Base-by-base conservation (phyloP, 192 early-diverging fungal genomes). In the Dissophora ornata region DNA sequence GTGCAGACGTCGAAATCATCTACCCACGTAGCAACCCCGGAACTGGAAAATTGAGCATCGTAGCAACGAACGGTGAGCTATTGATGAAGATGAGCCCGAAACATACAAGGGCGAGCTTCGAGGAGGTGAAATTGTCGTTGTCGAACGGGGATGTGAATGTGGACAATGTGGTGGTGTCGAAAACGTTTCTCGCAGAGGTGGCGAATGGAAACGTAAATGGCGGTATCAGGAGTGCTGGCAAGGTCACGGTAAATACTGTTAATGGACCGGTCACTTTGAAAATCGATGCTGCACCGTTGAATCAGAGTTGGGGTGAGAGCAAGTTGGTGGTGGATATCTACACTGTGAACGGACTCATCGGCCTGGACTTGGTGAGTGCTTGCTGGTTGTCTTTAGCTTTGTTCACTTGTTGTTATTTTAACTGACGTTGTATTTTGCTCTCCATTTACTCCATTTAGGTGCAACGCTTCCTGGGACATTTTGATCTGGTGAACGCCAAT, bases 301-400 rank as follows among this genome's bases (percentile, higher is more conserved):
- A 24, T 4, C 4, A 28, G 9, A 44, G 4, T 0, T 69, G 67
- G 61, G 29, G 36, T 36, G 18, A 36, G 26, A 34, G 40, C 7
- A 64, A 71, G 0, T 30, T 71, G 25, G 24, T 40, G 12, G 46
- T 71, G 0, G 1, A 54, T 7, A 25, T 32, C 16, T 36, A 11
- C 3, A 44, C 54, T 3, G 44, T 71, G 10, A 71, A 71, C 34
- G 69, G 69, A 21, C 54, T 32, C 4, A 25, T 71, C 33, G 13
- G 10, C 3, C 30, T 71, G 11, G 42, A 40, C 6, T 40, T 71
- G 57, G 50, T 69, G 60, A 49, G 53, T 18, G 22, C 26, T 11
- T 48, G 16, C n/a, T 24, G 11, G 3, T 7, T 34, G 28, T n/a
- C 4, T 18, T 7, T 1, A 28, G 11, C 3, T n/a, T 60, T 18